Evolutionary conservation across 805 yeast species (phyloP).

Genomic region (Spathaspora sp.): DNA sequence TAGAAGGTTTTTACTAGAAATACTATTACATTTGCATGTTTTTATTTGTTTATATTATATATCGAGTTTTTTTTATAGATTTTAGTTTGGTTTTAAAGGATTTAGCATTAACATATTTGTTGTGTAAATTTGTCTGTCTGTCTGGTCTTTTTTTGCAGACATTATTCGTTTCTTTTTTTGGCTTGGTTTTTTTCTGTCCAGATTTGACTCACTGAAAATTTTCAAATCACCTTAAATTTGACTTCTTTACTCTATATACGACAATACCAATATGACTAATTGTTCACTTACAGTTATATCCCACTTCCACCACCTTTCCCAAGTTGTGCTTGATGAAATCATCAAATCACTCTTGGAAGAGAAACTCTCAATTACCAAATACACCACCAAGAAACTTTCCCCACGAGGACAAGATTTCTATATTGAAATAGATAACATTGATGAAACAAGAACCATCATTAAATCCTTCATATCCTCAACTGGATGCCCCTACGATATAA

Average conservation of each 20-base stretch:
- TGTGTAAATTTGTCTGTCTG: neutral
- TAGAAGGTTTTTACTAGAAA: no score
- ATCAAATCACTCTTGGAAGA: neutral
- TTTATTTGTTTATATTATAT: neutral
- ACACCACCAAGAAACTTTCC: constrained; percentile 11
- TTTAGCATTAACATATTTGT: neutral
- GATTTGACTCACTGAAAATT: neutral
- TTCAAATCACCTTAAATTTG: neutral
- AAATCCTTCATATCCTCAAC: constrained; percentile 4
- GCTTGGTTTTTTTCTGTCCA: neutral
- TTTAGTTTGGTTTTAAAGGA: neutral
- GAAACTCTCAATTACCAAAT: neutral
- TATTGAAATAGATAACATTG: constrained; percentile 9
- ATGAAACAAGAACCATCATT: constrained; percentile 5
- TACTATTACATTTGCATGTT: no score
- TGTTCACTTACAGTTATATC: constrained; percentile 1
- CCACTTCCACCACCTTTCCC: neutral
- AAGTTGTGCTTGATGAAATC: neutral
- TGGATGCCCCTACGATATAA: constrained; percentile 22
- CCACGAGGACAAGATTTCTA: constrained; percentile 21
- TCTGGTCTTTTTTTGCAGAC: neutral
- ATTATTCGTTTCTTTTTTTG: neutral
- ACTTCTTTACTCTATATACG: neutral
- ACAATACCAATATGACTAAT: neutral
- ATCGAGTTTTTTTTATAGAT: neutral